phyloP scores from a whole-genome alignment of 345 rosid species.

The Linum usitatissimum region DNA sequence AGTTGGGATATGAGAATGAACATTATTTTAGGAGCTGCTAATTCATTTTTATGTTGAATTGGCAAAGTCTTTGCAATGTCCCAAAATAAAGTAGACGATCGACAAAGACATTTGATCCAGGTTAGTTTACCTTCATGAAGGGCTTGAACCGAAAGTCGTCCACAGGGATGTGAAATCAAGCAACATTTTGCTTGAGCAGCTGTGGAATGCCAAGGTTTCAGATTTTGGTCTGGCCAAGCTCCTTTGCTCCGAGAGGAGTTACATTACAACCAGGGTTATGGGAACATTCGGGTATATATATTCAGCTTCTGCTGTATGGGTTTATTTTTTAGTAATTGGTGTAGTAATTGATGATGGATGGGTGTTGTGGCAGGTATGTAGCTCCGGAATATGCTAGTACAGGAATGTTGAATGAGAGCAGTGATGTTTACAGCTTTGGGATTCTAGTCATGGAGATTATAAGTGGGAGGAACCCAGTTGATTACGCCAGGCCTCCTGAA shows the following conservation, averaged over 20 bases:
- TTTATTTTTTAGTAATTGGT: no score
- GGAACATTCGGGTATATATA: conserved; percentile 3
- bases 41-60: not conserved
- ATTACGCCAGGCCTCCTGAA: conserved; percentile 1
- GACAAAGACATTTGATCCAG: not conserved
- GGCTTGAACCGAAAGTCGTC: conserved; percentile 3
- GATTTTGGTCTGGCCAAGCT: conserved; percentile 5
- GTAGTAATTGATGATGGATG: no score
- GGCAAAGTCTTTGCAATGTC: not conserved
- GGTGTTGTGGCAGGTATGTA: not conserved
- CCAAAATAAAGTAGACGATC: not conserved
- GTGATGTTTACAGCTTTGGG: conserved; percentile 5
- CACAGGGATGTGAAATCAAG: conserved; percentile 2
- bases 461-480: conserved; percentile 1
- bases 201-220: conserved; percentile 4
- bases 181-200: conserved; percentile 3
- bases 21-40: conserved; percentile 53
- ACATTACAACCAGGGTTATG: not conserved
- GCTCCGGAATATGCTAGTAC: conserved; percentile 4
- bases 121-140: conserved; percentile 4
- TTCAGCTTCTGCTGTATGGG: not conserved
- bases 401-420: conserved; percentile 1
- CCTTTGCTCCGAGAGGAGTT: not conserved
- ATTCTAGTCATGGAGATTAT: conserved; percentile 1
- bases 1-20: conserved; percentile 75